phyloP scores from a whole-genome alignment of 164 flowering plant genomes.

The Liquidambar formosana region DNA sequence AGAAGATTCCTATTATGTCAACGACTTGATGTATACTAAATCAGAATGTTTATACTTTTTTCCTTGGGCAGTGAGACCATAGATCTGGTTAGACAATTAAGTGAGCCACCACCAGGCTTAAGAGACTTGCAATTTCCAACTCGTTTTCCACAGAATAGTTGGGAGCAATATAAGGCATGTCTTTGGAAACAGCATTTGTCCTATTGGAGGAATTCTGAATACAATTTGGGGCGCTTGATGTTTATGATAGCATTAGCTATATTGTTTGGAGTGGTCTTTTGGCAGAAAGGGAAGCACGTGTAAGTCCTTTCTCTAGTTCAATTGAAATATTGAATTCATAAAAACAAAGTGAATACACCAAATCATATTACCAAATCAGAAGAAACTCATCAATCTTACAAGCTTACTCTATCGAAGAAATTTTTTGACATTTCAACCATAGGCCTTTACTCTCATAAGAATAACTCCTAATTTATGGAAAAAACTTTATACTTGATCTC shows the following conservation, averaged over 20 bases:
- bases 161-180: slow-evolving; percentile 48
- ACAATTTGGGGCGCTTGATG: slow-evolving; percentile 31
- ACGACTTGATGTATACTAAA: too few relatives aligned
- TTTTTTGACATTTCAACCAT: too few relatives aligned
- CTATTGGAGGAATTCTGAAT: slow-evolving; percentile 49
- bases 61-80: slow-evolving; percentile 20
- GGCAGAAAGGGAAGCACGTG: slow-evolving; percentile 46
- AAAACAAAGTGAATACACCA: neutral
- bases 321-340: neutral
- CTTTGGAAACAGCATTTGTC: slow-evolving; percentile 52
- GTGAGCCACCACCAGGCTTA: slow-evolving; percentile 39
- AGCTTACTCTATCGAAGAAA: too few relatives aligned
- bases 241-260: slow-evolving; percentile 23
- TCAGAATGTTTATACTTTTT: neutral
- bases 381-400: too few relatives aligned
- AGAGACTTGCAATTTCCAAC: slow-evolving; percentile 39
- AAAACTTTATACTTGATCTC: too few relatives aligned
- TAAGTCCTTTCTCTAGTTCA: slow-evolving; percentile 19
- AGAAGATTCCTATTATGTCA: neutral
- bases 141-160: slow-evolving; percentile 39
- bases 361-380: too few relatives aligned
- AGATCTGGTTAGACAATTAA: slow-evolving; percentile 30
- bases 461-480: too few relatives aligned
- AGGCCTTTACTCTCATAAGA: too few relatives aligned
- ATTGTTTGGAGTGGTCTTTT: slow-evolving; percentile 34